A percentile compares a stretch with the other conserved stretches of the same genome.
phyloP scores from a whole-genome alignment of 495 filamentous ascomycete species.

The Trypethelium eluteriae region DNA sequence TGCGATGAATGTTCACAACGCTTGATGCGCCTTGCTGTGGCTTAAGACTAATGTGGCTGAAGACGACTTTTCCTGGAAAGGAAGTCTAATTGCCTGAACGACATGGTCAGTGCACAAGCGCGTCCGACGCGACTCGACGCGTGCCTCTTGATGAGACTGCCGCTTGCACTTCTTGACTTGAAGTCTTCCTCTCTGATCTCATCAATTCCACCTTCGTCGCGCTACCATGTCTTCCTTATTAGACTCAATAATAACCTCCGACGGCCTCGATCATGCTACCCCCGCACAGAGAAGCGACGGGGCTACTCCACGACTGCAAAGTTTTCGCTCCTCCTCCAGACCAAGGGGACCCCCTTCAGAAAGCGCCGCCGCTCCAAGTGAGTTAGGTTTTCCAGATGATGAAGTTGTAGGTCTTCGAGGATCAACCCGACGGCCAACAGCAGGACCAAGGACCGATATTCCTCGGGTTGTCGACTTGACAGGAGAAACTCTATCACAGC shows the following conservation, averaged over 20 bases:
- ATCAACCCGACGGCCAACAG: slow-evolving; percentile 50
- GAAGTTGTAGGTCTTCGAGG: slow-evolving; percentile 49
- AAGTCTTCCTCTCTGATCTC: neutral
- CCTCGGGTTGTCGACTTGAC: slow-evolving; percentile 81
- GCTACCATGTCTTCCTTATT: slow-evolving; percentile 32
- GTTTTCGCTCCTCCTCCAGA: slow-evolving; percentile 46
- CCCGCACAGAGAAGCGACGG: slow-evolving; percentile 30
- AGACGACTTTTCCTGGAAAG: neutral
- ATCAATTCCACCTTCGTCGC: neutral
- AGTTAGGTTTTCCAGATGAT: slow-evolving; percentile 59
- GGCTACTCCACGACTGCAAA: slow-evolving; percentile 24
- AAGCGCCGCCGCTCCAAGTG: slow-evolving; percentile 55
- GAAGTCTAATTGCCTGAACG: neutral
- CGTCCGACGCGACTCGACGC: slow-evolving; percentile 3
- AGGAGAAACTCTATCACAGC: slow-evolving; percentile 73
- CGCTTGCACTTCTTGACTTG: neutral
- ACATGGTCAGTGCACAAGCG: neutral
- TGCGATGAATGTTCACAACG: slow-evolving; percentile 9
- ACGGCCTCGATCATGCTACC: slow-evolving; percentile 22
- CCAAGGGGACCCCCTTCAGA: slow-evolving; percentile 60
- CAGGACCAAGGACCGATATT: slow-evolving; percentile 56
- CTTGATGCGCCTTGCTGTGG: neutral
- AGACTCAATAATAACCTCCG: slow-evolving; percentile 31
- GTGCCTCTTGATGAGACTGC: neutral
- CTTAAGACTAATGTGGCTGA: neutral